A percentile compares a stretch with the other conserved stretches of the same genome.
Conservation (phyloP, 78 protist genomes). For the Dictyostelium capitatum region DNA sequence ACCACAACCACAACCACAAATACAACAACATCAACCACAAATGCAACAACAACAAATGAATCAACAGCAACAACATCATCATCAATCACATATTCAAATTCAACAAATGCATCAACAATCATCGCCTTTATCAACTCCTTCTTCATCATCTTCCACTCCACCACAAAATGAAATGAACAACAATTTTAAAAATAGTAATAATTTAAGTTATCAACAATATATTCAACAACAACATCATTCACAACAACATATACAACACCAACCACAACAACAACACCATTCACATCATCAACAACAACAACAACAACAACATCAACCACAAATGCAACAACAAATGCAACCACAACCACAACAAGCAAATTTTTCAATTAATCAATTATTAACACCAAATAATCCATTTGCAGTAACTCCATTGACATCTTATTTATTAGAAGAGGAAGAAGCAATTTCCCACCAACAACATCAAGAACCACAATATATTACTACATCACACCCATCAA, state of each 20-base stretch:
- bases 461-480: background rate
- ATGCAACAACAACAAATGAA: slow-evolving; percentile 3
- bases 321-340: background rate
- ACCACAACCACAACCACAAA: background rate
- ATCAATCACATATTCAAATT: background rate
- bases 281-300: background rate
- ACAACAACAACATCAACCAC: background rate
- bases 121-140: slow-evolving; percentile 37
- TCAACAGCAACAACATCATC: slow-evolving; percentile 1
- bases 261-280: background rate
- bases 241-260: background rate
- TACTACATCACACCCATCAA: background rate
- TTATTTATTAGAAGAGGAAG: slow-evolving; percentile 31
- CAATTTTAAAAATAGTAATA: background rate
- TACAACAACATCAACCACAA: background rate
- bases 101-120: slow-evolving; percentile 6
- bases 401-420: slow-evolving; percentile 13
- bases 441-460: background rate
- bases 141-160: slow-evolving; percentile 29
- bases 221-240: background rate
- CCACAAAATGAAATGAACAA: slow-evolving; percentile 3
- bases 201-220: background rate
- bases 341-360: background rate
- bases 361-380: slow-evolving; percentile 31
- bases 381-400: slow-evolving; percentile 35